A percentile compares a stretch with the other conserved stretches of the same genome.
Evolutionary conservation across 768 basidiomycete genomes (phyloP).

Genomic region (Tylopilus subfusipes): DNA sequence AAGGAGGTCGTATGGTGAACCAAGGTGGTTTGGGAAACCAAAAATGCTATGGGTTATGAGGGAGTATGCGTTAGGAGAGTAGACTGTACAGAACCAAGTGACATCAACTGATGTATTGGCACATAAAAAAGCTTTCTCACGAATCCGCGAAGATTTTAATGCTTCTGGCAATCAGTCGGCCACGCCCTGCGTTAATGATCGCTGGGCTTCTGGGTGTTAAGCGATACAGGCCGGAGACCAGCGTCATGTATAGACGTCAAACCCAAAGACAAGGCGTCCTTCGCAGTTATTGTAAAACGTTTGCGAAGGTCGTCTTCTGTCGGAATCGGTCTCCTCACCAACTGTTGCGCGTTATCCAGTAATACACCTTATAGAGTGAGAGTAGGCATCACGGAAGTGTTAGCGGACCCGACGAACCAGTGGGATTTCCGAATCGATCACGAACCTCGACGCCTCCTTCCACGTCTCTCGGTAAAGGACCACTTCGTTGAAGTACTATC

Average conservation of each 20-base stretch:
- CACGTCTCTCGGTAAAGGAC: conserved; percentile 61
- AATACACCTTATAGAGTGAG: conserved; percentile 51
- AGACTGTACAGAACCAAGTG: background rate
- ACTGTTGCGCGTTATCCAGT: conserved; percentile 49
- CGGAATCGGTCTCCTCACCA: conserved; percentile 60
- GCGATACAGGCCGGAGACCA: background rate
- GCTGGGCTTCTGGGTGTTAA: background rate
- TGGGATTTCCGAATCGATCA: conserved; percentile 62
- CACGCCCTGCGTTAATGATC: conserved; percentile 55
- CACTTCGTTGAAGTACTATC: conserved; percentile 52
- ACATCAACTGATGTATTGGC: background rate
- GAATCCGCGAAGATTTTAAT: conserved; percentile 77
- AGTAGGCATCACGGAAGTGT: conserved; percentile 1
- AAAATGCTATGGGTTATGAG: too few species aligned
- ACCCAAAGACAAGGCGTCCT: background rate
- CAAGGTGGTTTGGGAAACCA: too few species aligned
- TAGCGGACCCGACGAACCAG: conserved; percentile 44
- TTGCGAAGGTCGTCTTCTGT: conserved; percentile 61
- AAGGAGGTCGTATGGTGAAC: too few species aligned
- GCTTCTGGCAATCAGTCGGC: conserved; percentile 65
- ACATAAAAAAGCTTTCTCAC: conserved; percentile 11
- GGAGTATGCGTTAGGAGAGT: too few species aligned
- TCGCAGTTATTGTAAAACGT: conserved; percentile 51
- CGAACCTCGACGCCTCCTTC: conserved; percentile 81
- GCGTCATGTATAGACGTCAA: background rate